Base-by-base conservation (phyloP, 176 grass and related monocot genomes). In the Bolboschoenus planiculmis region DNA sequence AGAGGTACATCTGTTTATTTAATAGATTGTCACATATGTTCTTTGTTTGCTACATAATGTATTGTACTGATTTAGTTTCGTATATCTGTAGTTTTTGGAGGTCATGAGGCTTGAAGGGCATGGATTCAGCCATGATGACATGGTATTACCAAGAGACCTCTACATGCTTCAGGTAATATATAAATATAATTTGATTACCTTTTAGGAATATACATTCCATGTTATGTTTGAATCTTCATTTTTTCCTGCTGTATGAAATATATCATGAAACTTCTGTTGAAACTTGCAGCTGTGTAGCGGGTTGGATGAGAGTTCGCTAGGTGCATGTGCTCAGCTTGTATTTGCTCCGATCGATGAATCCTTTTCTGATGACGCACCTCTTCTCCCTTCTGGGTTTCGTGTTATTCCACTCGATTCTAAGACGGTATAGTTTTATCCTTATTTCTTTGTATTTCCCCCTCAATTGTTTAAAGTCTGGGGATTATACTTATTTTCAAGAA, bases 321-420 rank as follows among this genome's bases (percentile, higher is more conserved):
- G 93, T 71, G 84, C 92, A 0, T 95, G 89, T 39, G 91, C 96
- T 21, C 96, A 99, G 83, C 93, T 99, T 58, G 91, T 99, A 26
- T 99, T 95, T 91, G 96, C 93, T 58, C 96, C 92, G 50, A 99
- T 99, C 0, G 96, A 95, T 81, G 96, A 93, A 86, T 93, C 93
- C 82, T 93, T 99, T 88, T 88, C 93, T 81, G 96, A 99, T 42
- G 96, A 99, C 44, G 89, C 91, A 7, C 93, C 92, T 2, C 65
- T 99, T 36, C 80, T 99, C 26, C 93, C 96, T 14, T 99, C 96
- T 26, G 96, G 96, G 33, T 99, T 99, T 80, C 92, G 93, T 31
- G 87, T 99, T 18, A 95, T 95, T 89, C 93, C 91, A 11, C 82
- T 99, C 7, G 96, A 99, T 39, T 24, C 84, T 23, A 99, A 93